Evolutionary conservation across 2,329 filamentous ascomycete species (phyloP).

Genomic region (Westerdykella ornata): DNA sequence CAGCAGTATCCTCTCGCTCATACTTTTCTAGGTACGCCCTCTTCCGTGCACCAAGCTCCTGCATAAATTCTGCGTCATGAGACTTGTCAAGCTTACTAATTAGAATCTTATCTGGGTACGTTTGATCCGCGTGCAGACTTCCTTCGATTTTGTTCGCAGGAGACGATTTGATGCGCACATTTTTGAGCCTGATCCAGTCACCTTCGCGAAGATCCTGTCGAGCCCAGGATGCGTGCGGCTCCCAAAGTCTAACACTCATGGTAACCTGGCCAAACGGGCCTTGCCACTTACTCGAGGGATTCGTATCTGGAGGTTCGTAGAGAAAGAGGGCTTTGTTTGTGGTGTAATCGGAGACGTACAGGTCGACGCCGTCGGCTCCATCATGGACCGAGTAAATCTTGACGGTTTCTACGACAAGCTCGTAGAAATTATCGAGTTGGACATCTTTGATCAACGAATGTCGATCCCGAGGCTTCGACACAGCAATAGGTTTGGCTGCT

Average conservation of each 20-base stretch:
- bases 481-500: neutral
- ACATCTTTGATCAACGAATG: constrained; percentile 59
- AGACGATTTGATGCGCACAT: constrained; percentile 60
- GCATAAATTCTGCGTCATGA: neutral
- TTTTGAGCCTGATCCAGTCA: constrained; percentile 60
- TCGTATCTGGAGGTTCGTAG: constrained; percentile 39
- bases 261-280: constrained; percentile 69
- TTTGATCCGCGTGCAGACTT: constrained; percentile 57
- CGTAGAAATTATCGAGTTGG: constrained; percentile 51
- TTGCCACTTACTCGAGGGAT: constrained; percentile 49
- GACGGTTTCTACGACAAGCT: constrained; percentile 67
- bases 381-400: constrained; percentile 42
- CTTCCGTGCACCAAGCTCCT: neutral
- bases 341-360: constrained; percentile 83
- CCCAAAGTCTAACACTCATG: constrained; percentile 64
- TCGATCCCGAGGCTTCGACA: constrained; percentile 6
- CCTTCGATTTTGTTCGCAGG: constrained; percentile 60
- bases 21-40: neutral
- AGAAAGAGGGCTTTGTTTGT: constrained; percentile 58
- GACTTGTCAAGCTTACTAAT: constrained; percentile 45
- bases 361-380: constrained; percentile 45
- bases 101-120: constrained; percentile 49
- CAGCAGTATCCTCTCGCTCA: too few species aligned
- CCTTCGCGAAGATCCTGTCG: constrained; percentile 47
- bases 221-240: constrained; percentile 58